Evolutionary conservation across 495 filamentous ascomycete genomes (phyloP), one percentile per base, ranked within the genome.

Genomic region (Penicillium chermesinum): DNA sequence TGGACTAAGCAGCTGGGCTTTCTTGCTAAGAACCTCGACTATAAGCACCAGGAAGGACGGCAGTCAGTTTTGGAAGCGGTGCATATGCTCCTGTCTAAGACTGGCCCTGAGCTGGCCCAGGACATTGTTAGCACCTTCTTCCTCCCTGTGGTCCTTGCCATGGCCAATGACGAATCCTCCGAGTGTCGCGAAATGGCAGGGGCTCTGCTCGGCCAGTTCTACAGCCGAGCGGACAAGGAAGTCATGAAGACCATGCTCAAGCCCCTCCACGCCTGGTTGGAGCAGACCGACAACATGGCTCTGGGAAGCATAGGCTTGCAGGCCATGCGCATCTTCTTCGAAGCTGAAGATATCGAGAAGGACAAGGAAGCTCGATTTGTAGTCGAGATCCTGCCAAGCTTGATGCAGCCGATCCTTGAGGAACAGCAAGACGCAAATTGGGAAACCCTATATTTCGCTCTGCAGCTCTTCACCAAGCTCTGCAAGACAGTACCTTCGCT

Each of bases 21-120:
- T 69, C 75, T 97, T 32, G 80, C 91, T 19, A 84, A 86, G 52
- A 98, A 98, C 54, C 75, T 98, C 47, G 84, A 91, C 32, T 98
- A 95, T 66, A 82, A 90, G 40, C 80, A 91, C 54, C 82, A 86
- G 50, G 85, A 91, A 30, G 93, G 93, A 19, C 80, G 93, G 17
- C 79, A 93, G 52, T 96, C 89, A 0, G 84, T 95, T 18, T 86
- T 98, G 78, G 93, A 98, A 67, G 80, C 87, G 22, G 75, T 95
- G 39, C 81, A 96, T 59, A 73, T 91, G 40, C 69, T 98, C 13
- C 67, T 96, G 14, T 82, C 82, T 20, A 97, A 95, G 64, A 81
- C 88, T 7, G 82, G 84, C 6, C 80, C 87, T 15, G 84, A 89
- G 22, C 75, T 91, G 32, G 77, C 88, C 4, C 88, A 95, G 59